Evolutionary conservation across 495 filamentous ascomycete genomes (phyloP), one percentile per base, ranked within the genome.

Genomic region (Aspergillus asperescens): DNA sequence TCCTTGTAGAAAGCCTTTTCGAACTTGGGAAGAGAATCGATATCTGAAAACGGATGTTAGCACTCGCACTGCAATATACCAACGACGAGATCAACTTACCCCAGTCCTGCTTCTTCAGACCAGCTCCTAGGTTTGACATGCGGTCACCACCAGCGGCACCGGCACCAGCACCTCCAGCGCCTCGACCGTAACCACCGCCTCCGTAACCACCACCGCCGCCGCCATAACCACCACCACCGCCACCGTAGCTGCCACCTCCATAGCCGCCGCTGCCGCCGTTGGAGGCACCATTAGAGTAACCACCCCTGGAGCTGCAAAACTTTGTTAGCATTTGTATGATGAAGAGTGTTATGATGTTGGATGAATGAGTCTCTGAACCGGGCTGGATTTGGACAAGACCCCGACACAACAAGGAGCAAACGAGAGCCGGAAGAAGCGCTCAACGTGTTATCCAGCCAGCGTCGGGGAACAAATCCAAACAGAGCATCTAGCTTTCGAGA

Each of bases 1-100:
- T 97, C 93, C 72, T 96, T 94, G 78, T 98, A 98, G 78, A 98
- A 98, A 22, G 87, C 90, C 75, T 98, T 98, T 66, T 98, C 93
- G 70, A 98, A 98, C 72, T 96, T 96, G 56, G 93, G 91, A 19
- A 98, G 64, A 20, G 84, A 73, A 66, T 68, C 73, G 15, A 91
- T 61, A 70, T 98, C 92, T 92, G 62, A 37, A 32, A 23, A 16
- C 7, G 12, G 38, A 27, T 24, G 54, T 74, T 70, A 73, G 69
- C 47, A 61, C 49, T 29, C 23, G 9, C n/a, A 10, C 2, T 13
- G 20, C 5, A 25, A 20, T 0, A 18, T 6, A 35, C 9, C 7
- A 35, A 32, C 22, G 13, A 4, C 24, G 3, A 18, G 28, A n/a
- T 27, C 7, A 23, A 76, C 85, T 70, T 75, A 92, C 88, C 89